These are phyloP conservation scores for Penicillium corylophilum DNA, from an alignment of 2,329 filamentous ascomycete genomes.

Conservation along the genomic window DNA sequence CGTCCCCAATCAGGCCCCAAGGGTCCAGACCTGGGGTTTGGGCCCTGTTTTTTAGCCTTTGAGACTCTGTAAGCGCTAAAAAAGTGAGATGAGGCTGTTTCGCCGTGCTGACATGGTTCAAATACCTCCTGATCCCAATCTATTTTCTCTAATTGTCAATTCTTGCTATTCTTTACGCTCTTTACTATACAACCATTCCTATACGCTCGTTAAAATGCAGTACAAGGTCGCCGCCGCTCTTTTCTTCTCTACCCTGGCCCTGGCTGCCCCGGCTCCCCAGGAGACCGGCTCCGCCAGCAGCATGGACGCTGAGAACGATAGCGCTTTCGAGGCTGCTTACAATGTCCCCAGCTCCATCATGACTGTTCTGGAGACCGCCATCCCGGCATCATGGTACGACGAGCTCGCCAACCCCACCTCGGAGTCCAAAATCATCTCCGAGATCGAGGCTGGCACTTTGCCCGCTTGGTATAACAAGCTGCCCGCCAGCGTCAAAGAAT, in stretches of 20 bases:
- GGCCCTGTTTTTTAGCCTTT: not conserved
- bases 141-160: not conserved
- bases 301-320: not conserved
- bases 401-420: constrained; percentile 17
- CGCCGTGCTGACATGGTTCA: not conserved
- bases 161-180: not conserved
- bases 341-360: constrained; percentile 22
- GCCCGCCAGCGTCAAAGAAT: constrained; percentile 26
- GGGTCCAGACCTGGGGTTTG: not conserved
- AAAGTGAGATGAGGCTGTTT: not conserved
- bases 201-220: constrained; percentile 20
- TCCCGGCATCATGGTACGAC: constrained; percentile 21
- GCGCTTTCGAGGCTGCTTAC: not conserved
- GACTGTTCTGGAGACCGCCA: constrained; percentile 25
- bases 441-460: constrained; percentile 19
- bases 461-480: constrained; percentile 29
- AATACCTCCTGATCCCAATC: not conserved
- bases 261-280: constrained; percentile 17
- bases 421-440: constrained; percentile 16
- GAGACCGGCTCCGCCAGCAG: constrained; percentile 1
- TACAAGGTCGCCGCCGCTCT: constrained; percentile 24
- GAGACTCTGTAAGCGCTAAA: not conserved
- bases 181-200: not conserved
- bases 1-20: not conserved
- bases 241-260: constrained; percentile 21